These are phyloP conservation scores for Podosphaera xanthii DNA, from an alignment of 2,329 filamentous ascomycete genomes.

Conservation along the genomic window DNA sequence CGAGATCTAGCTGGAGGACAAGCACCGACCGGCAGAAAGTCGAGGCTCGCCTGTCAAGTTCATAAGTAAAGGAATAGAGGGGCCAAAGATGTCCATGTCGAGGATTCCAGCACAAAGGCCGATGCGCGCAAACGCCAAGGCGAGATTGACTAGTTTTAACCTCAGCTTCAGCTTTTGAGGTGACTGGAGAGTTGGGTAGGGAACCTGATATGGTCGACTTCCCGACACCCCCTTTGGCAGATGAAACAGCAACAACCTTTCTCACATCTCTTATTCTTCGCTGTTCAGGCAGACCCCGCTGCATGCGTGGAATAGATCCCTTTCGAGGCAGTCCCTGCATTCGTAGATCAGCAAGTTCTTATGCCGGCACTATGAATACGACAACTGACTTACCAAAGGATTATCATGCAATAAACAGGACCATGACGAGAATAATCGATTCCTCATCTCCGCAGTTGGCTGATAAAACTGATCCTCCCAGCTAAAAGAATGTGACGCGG, in stretches of 20 bases:
- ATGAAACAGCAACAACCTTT: constrained; percentile 91
- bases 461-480: background rate
- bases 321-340: constrained; percentile 61
- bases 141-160: constrained; percentile 41
- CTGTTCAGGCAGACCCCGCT: constrained; percentile 60
- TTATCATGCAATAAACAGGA: constrained; percentile 53
- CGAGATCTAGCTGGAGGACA: background rate
- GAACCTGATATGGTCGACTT: constrained; percentile 79
- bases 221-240: constrained; percentile 92
- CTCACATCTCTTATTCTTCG: constrained; percentile 63
- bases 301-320: constrained; percentile 50
- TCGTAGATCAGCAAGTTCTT: background rate
- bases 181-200: constrained; percentile 7
- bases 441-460: constrained; percentile 13
- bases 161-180: background rate
- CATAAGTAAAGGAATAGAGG: constrained; percentile 77
- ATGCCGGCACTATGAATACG: background rate
- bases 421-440: constrained; percentile 30
- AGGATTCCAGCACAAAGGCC: constrained; percentile 71
- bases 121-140: constrained; percentile 61
- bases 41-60: constrained; percentile 60
- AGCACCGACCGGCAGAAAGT: constrained; percentile 42
- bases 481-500: constrained; percentile 11
- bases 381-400: constrained; percentile 40
- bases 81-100: constrained; percentile 92